phyloP scores from a whole-genome alignment of 331 rosid genomes.

The Malus hybrid region DNA sequence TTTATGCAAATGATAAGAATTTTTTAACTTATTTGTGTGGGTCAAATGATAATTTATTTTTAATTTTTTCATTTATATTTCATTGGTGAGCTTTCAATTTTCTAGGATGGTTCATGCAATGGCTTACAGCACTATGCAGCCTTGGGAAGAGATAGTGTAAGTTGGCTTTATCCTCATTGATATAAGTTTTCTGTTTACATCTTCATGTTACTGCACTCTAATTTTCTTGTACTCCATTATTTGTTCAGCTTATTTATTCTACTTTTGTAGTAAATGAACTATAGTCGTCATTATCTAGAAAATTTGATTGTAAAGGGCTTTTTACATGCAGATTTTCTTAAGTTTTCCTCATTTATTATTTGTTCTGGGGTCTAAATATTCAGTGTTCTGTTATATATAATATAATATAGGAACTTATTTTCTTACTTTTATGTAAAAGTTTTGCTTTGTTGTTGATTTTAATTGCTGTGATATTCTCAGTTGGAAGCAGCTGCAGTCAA shows the following conservation, averaged over 20 bases:
- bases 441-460: constrained; percentile 14
- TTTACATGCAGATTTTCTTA: neutral
- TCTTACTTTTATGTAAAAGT: neutral
- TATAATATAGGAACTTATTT: neutral
- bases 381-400: neutral
- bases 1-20: neutral
- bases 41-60: neutral
- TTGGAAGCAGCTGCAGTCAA: constrained; percentile 88
- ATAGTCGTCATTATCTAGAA: neutral
- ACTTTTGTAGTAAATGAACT: too few relatives aligned
- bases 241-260: neutral
- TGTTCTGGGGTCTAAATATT: neutral
- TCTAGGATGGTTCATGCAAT: constrained; percentile 91
- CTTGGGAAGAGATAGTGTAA: constrained; percentile 68
- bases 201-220: neutral
- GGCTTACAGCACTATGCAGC: constrained; percentile 96
- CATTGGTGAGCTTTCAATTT: constrained; percentile 5
- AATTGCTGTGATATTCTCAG: constrained; percentile 31
- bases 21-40: neutral
- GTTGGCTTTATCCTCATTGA: constrained; percentile 22
- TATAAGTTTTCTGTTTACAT: neutral
- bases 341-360: neutral
- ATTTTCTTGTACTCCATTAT: neutral
- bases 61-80: neutral
- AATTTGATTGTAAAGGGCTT: neutral